Evolutionary conservation across 2,329 filamentous ascomycete species (phyloP), one percentile per base, ranked within the genome.

Genomic region (Cladophialophora carrionii): DNA sequence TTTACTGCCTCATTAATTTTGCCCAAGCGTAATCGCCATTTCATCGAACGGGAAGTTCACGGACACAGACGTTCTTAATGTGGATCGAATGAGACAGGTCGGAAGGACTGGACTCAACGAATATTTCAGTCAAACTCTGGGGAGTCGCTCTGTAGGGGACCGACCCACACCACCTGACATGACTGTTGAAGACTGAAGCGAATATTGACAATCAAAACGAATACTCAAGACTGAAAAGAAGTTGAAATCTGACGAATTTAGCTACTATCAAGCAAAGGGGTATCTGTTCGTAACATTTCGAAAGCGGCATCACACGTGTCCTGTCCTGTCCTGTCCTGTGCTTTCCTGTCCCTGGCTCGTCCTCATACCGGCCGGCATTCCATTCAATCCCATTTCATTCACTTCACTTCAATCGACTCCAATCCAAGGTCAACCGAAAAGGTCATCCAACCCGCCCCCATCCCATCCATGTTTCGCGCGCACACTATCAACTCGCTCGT

Each of bases 241-340:
- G 17, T n/a, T n/a, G 17, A 6, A 43, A 17, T n/a, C 8, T 43
- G 1, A 20, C n/a, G 6, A 7, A 43, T 43, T n/a, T 14, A 6
- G n/a, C 22, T n/a, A 48, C 20, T 26, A 57, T 46, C 29, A 34
- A 48, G 37, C 29, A 34, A 46, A 10, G 56, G 56, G 56, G 56
- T 58, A 58, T 58, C 56, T 58, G 56, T 58, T 46, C 56, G 41
- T 58, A 26, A 49, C 37, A 58, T 46, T 17, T 34, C 20, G 5
- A 46, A 57, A 20, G 26, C 12, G 32, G 37, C 37, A 31, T 29
- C 37, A 57, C 54, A 5, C 48, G 22, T 51, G 6, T 51, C 9
- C 34, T 26, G 20, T 56, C 37, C 37, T 43, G 14, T 29, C 26
- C 26, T 29, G 26, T 29, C 26, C 26, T 51, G 6, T 51, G 4